Evolutionary conservation across 2,329 filamentous ascomycete species (phyloP).

Genomic region (Elsinoe fawcettii): DNA sequence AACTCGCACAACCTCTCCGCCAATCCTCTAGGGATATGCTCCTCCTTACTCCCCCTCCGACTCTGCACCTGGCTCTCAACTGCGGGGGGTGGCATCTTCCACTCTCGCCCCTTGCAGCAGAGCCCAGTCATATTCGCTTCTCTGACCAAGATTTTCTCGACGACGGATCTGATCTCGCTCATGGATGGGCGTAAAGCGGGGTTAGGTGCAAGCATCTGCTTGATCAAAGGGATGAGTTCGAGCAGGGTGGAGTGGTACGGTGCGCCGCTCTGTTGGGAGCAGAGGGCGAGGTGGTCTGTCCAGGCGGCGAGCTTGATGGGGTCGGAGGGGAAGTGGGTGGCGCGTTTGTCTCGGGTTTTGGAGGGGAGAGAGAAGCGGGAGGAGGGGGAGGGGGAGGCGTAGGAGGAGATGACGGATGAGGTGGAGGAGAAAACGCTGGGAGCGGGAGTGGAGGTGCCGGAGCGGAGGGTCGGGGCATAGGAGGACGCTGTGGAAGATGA

Average conservation of each 20-base stretch:
- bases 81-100: constrained; percentile 16
- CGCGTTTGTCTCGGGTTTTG: constrained; percentile 52
- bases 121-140: constrained; percentile 26
- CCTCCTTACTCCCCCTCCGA: not conserved
- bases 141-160: constrained; percentile 24
- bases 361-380: constrained; percentile 29
- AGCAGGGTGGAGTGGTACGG: constrained; percentile 28
- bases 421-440: constrained; percentile 8
- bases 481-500: not conserved
- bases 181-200: constrained; percentile 36
- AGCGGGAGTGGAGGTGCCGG: constrained; percentile 6
- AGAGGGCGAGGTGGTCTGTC: constrained; percentile 39
- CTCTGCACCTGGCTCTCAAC: not conserved
- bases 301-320: constrained; percentile 50
- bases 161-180: constrained; percentile 33
- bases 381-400: not conserved
- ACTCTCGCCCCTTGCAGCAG: constrained; percentile 26
- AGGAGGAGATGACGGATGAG: constrained; percentile 4
- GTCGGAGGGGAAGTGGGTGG: constrained; percentile 61
- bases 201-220: constrained; percentile 36
- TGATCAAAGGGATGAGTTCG: constrained; percentile 34
- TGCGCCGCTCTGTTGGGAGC: constrained; percentile 6
- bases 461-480: constrained; percentile 22
- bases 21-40: not conserved
- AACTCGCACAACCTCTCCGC: constrained; percentile 6